Evolutionary conservation across 2,329 filamentous ascomycete genomes (phyloP).

Genomic region (Stachybotrys chlorohalonatus): DNA sequence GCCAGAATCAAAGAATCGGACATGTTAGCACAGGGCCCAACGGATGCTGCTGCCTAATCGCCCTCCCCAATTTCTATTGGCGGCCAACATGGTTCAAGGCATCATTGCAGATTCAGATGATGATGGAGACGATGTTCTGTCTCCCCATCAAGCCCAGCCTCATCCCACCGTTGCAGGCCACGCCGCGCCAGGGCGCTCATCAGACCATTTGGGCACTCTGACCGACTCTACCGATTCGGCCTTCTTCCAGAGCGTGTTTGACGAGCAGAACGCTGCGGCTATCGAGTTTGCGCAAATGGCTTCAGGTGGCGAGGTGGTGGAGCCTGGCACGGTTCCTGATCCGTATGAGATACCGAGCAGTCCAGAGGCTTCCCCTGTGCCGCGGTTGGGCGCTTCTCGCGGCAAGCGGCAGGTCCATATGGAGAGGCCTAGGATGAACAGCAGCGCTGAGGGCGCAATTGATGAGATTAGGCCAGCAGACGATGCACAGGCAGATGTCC

Average conservation of each 20-base stretch:
- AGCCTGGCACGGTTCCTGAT: neutral
- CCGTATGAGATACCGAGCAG: neutral
- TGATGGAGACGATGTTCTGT: slow-evolving; percentile 17
- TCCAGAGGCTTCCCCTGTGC: neutral
- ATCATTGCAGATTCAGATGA: slow-evolving; percentile 31
- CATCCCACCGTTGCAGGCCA: slow-evolving; percentile 2
- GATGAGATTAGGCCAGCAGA: neutral
- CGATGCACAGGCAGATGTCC: no score
- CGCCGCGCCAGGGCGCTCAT: slow-evolving; percentile 9
- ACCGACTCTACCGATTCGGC: slow-evolving; percentile 36
- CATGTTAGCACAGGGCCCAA: neutral
- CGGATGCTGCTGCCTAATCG: neutral
- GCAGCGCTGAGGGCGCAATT: neutral
- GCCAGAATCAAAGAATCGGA: no score
- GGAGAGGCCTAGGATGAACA: neutral
- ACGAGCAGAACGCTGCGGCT: slow-evolving; percentile 31
- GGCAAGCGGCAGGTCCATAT: neutral
- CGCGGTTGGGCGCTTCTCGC: neutral
- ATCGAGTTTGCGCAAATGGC: slow-evolving; percentile 8
- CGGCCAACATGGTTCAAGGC: neutral
- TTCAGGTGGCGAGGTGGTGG: neutral
- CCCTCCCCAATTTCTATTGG: neutral
- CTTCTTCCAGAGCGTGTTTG: slow-evolving; percentile 38
- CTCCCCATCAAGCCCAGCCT: slow-evolving; percentile 7
- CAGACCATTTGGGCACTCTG: slow-evolving; percentile 15